phyloP scores from a whole-genome alignment of 345 rosid genomes.

The Corymbia maculata region DNA sequence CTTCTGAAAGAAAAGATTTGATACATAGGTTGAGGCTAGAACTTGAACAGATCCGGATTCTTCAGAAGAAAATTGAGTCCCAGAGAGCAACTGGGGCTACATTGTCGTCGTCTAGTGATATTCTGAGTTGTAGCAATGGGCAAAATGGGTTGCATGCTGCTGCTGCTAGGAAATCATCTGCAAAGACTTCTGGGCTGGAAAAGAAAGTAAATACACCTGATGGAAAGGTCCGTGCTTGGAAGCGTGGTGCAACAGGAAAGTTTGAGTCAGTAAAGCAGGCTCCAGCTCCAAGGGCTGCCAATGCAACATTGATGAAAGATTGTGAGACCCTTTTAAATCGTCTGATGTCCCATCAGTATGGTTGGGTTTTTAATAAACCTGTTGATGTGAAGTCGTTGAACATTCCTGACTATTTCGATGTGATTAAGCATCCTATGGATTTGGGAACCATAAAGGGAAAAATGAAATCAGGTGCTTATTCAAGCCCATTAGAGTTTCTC shows the following conservation, averaged over 20 bases:
- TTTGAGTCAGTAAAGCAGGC: conserved; percentile 35
- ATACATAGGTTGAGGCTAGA: conserved; percentile 45
- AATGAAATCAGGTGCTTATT: conserved; percentile 49
- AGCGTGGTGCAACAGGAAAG: conserved; percentile 45
- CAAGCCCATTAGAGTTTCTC: conserved; percentile 67
- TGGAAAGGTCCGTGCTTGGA: conserved; percentile 25
- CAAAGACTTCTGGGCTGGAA: conserved; percentile 23
- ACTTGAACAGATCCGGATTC: conserved; percentile 55
- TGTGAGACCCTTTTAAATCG: conserved; percentile 61
- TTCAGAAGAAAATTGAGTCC: conserved; percentile 54
- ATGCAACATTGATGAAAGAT: conserved; percentile 65
- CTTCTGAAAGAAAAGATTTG: conserved; percentile 57
- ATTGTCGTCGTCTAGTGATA: conserved; percentile 58
- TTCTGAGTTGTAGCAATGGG: conserved; percentile 52
- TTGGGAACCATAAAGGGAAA: conserved; percentile 71
- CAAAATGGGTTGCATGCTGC: conserved; percentile 20
- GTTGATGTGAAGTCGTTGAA: conserved; percentile 76
- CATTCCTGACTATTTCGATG: conserved; percentile 70
- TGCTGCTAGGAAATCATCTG: conserved; percentile 30
- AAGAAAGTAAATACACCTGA: conserved; percentile 39
- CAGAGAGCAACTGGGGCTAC: conserved; percentile 30
- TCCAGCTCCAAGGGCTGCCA: conserved; percentile 23
- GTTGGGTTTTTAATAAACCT: conserved; percentile 82
- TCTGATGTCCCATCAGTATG: conserved; percentile 64
- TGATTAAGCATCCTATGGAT: conserved; percentile 91